phyloP scores from a whole-genome alignment of 495 filamentous ascomycete genomes.

The Penicillium simplicissimum region DNA sequence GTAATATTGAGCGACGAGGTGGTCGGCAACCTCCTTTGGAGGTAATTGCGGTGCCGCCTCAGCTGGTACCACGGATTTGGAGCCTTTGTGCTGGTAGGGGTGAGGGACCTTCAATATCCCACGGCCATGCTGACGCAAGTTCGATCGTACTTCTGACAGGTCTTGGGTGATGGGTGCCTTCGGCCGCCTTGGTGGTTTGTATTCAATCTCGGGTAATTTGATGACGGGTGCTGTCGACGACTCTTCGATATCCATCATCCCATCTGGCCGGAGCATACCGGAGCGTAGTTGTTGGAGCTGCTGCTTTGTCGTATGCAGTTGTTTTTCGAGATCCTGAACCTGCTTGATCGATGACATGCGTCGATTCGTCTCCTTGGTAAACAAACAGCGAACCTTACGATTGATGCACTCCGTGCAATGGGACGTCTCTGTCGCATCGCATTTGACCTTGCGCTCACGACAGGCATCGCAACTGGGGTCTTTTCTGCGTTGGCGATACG shows the following conservation, averaged over 20 bases:
- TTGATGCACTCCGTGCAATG: constrained; percentile 97
- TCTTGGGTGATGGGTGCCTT: constrained; percentile 63
- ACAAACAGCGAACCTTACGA: constrained; percentile 93
- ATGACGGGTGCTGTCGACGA: constrained; percentile 56
- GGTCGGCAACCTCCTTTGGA: constrained; percentile 67
- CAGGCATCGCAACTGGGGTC: constrained; percentile 98
- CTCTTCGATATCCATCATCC: constrained; percentile 63
- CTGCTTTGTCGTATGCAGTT: constrained; percentile 71
- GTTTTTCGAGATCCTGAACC: constrained; percentile 95
- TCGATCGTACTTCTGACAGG: constrained; percentile 67
- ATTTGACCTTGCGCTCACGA: constrained; percentile 97
- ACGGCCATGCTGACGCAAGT: constrained; percentile 70
- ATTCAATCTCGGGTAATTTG: constrained; percentile 69
- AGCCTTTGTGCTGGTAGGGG: constrained; percentile 60
- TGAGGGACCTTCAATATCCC: constrained; percentile 83
- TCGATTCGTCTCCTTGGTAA: constrained; percentile 98
- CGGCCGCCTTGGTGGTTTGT: constrained; percentile 61
- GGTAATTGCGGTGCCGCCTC: constrained; percentile 67
- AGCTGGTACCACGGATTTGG: constrained; percentile 52
- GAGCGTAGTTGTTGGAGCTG: constrained; percentile 72
- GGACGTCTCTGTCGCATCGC: constrained; percentile 92
- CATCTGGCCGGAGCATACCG: constrained; percentile 38
- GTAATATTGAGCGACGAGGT: constrained; percentile 75
- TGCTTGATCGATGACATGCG: constrained; percentile 99
- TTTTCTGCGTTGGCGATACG: constrained; percentile 91